These are phyloP conservation scores for Leccinellum albellum DNA, from an alignment of 768 basidiomycete genomes.

Conservation along the genomic window DNA sequence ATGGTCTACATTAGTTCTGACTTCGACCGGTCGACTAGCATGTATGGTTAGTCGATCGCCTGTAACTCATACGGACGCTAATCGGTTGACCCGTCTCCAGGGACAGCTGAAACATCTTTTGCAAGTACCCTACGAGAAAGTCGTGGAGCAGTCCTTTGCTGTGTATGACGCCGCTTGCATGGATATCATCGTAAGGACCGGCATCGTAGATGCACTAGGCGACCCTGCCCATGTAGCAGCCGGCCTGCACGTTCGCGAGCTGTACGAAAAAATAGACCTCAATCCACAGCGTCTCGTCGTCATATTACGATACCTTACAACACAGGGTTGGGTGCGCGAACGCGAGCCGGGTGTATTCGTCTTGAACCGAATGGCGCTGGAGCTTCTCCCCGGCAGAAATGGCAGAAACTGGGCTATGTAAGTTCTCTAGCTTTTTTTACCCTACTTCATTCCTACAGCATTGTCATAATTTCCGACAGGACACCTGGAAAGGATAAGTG, in stretches of 20 bases:
- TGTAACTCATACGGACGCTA: not conserved
- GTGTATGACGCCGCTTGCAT: not conserved
- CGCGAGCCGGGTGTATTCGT: no score
- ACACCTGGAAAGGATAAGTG: no score
- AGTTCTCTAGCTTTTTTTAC: no score
- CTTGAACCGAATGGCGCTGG: no score
- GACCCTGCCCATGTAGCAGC: not conserved
- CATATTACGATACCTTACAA: not conserved
- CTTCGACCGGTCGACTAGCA: not conserved
- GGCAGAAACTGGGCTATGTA: no score
- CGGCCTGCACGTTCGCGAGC: not conserved
- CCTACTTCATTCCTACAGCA: no score
- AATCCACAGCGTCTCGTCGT: not conserved
- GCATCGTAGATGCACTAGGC: not conserved
- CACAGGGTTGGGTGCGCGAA: not conserved
- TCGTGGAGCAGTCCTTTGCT: not conserved
- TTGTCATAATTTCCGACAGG: no score
- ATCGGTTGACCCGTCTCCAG: not conserved
- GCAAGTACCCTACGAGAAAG: not conserved
- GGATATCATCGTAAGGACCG: not conserved
- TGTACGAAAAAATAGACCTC: not conserved
- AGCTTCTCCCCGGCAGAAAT: no score
- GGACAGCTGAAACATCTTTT: not conserved
- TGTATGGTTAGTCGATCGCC: not conserved
- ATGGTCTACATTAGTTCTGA: not conserved